Conservation (phyloP, 768 basidiomycete genomes). For the Psilocybe sp. region DNA sequence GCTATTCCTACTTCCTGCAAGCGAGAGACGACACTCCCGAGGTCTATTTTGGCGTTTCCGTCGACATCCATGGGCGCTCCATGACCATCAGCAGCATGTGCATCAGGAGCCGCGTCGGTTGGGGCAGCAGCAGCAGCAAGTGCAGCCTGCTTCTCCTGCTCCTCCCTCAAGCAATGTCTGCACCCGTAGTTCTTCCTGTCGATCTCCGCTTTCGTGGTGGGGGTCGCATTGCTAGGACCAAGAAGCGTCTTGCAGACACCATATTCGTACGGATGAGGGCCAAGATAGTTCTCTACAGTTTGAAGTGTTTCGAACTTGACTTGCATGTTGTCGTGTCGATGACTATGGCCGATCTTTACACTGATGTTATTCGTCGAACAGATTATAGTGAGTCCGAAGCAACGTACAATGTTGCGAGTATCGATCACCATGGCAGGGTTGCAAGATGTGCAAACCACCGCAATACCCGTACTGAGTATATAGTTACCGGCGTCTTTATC, state of each 20-base stretch:
- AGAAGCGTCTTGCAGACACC: constrained; percentile 8
- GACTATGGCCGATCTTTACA: constrained; percentile 59
- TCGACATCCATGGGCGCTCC: neutral
- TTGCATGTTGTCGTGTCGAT: constrained; percentile 56
- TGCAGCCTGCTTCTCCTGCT: constrained; percentile 7
- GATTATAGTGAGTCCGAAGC: neutral
- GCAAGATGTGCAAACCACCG: constrained; percentile 52
- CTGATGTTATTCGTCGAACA: neutral
- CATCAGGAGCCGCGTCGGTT: neutral
- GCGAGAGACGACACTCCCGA: constrained; percentile 1
- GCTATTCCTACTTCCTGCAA: constrained; percentile 8
- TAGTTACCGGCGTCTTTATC: constrained; percentile 25
- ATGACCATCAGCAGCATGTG: neutral
- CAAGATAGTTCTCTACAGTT: constrained; percentile 8
- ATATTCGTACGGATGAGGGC: constrained; percentile 15
- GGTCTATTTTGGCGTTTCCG: constrained; percentile 2
- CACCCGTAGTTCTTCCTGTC: constrained; percentile 46
- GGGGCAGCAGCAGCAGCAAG: neutral
- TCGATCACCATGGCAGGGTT: constrained; percentile 45
- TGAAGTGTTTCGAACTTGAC: constrained; percentile 12
- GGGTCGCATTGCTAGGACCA: neutral
- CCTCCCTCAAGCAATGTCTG: constrained; percentile 41
- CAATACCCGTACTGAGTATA: constrained; percentile 11
- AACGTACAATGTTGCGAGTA: constrained; percentile 43
- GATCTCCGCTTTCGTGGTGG: constrained; percentile 25